Base-by-base conservation (phyloP, 2,329 filamentous ascomycete genomes). In the Penicillium sp. region DNA sequence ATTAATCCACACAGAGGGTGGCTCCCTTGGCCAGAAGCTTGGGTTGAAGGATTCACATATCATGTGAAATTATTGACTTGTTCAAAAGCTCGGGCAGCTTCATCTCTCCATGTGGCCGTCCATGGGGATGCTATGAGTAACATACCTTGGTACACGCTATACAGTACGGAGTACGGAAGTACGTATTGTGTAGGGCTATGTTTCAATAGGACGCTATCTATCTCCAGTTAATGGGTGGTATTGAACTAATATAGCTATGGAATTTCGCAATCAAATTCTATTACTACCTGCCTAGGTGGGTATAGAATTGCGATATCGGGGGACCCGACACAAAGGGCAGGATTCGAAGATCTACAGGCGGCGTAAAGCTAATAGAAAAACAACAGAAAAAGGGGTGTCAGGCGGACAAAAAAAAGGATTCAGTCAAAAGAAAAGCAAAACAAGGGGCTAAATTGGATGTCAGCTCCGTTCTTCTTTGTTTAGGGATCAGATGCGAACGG, bases 251-350 rank as follows among this genome's bases (percentile, higher is more conserved):
- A 33, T 33, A 19, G 19, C 35, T 39, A 5, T 39, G 9, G n/a
- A 5, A 19, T 19, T 19, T 39, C 35, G 35, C 35, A n/a, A 39
- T 39, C 16, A 19, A 19, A 19, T 37, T 5, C 14, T 33, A 14
- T 33, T 39, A n/a, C 53, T 50, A 59, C 59, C 57, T 57, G 57
- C 54, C 56, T 61, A 55, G 54, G 37, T 53, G 52, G 57, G 57
- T 41, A 60, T 56, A 27, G 51, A 52, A 26, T 37, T 47, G 51
- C 54, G 45, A 21, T 29, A 37, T 54, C 49, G 37, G 26, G 48
- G 21, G 48, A 49, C 55, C 57, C 54, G 57, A 57, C 39, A 35
- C 35, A 22, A 52, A 50, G 39, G 37, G 33, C 31, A 50, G 47
- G 48, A 44, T 31, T 47, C 50, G 49, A 51, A 43, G 53, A 60